phyloP scores from a whole-genome alignment of 1,284 basidiomycete species.

The Tranzscheliella williamsii region DNA sequence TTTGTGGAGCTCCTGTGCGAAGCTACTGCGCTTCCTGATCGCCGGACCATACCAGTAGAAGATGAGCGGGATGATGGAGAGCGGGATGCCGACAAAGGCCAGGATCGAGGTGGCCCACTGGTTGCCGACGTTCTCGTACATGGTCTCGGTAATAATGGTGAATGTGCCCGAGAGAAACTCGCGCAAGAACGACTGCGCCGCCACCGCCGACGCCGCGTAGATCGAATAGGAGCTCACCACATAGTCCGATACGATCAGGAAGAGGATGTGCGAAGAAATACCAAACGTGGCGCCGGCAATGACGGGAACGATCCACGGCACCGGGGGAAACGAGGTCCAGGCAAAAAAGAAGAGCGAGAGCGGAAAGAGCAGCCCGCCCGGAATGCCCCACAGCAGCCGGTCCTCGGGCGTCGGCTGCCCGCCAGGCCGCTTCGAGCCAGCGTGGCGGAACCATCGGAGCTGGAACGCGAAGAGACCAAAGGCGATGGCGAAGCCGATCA shows the following conservation, averaged over 20 bases:
- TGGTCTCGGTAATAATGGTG: constrained; percentile 36
- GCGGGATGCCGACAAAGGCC: constrained; percentile 40
- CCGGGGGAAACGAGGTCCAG: constrained; percentile 43
- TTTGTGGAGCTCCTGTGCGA: constrained; percentile 37
- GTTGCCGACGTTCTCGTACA: constrained; percentile 42
- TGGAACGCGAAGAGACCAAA: constrained; percentile 35
- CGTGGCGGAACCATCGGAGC: constrained; percentile 15
- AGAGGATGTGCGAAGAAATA: constrained; percentile 46
- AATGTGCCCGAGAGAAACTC: constrained; percentile 41
- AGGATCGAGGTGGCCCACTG: constrained; percentile 44
- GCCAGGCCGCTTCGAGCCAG: constrained; percentile 13
- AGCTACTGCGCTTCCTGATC: constrained; percentile 38
- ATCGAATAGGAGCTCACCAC: constrained; percentile 42
- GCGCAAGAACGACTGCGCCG: constrained; percentile 45
- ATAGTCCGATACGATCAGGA: constrained; percentile 51
- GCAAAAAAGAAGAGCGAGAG: constrained; percentile 49
- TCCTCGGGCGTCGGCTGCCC: constrained; percentile 34
- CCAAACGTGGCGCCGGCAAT: constrained; percentile 41
- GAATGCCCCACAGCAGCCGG: constrained; percentile 34
- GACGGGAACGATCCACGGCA: constrained; percentile 46
- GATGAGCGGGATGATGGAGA: constrained; percentile 40
- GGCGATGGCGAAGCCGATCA: constrained; percentile 37
- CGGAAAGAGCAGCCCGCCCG: constrained; percentile 32
- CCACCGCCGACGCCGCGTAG: constrained; percentile 46
- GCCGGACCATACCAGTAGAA: constrained; percentile 44